Evolutionary conservation across 805 yeast genomes (phyloP).

Genomic region (Priceomyces haplophilus): DNA sequence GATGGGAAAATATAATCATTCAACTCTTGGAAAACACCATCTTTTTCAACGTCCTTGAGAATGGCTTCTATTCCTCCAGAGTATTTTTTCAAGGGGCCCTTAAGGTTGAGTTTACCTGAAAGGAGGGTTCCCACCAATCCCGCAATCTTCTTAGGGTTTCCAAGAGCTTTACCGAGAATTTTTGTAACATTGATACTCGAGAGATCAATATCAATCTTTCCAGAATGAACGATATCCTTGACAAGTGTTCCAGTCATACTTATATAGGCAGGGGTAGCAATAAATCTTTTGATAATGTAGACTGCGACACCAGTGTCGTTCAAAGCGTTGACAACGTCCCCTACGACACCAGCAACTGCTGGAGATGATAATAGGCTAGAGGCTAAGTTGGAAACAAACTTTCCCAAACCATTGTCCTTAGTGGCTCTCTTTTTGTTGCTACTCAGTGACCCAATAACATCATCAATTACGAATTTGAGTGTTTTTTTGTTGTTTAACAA

Average conservation of each 20-base stretch:
- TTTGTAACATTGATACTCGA: conserved; percentile 25
- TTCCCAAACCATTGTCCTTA: conserved; percentile 19
- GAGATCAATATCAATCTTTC: conserved; percentile 22
- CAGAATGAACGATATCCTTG: conserved; percentile 24
- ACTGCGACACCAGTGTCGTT: conserved; percentile 41
- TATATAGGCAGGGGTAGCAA: conserved; percentile 32
- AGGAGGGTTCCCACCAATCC: conserved; percentile 21
- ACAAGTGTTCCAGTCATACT: conserved; percentile 34
- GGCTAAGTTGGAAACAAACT: conserved; percentile 28
- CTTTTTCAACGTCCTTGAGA: conserved; percentile 29
- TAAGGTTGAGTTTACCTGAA: conserved; percentile 17
- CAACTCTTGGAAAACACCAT: conserved; percentile 37
- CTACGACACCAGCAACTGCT: conserved; percentile 22
- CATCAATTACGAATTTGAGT: conserved; percentile 19
- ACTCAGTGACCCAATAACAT: conserved; percentile 22
- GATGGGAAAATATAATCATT: conserved; percentile 33
- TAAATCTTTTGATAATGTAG: conserved; percentile 32
- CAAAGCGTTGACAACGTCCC: conserved; percentile 30
- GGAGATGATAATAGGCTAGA: conserved; percentile 27
- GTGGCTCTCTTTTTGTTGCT: conserved; percentile 9
- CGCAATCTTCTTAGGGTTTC: conserved; percentile 21
- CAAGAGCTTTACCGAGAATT: conserved; percentile 21
- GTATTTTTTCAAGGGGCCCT: conserved; percentile 23
- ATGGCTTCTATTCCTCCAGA: conserved; percentile 29
- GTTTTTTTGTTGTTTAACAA: conserved; percentile 29